Conservation (phyloP, 768 basidiomycete species). For the Heimioporus sp. region DNA sequence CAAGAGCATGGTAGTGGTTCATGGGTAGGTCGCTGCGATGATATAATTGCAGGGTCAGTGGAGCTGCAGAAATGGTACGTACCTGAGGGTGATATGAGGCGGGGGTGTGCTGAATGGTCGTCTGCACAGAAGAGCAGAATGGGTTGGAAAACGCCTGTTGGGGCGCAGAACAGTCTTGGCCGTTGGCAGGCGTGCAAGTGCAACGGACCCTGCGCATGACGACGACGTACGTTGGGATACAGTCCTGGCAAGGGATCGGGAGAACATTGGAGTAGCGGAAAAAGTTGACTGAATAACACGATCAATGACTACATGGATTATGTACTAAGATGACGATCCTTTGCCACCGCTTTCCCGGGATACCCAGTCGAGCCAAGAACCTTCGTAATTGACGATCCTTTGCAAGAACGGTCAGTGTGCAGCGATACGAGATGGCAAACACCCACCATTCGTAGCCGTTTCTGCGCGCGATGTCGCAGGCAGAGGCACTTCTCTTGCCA, state of each 20-base stretch:
- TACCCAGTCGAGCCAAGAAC: slow-evolving; percentile 89
- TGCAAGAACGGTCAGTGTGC: background rate
- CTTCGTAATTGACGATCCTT: slow-evolving; percentile 74
- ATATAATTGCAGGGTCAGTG: background rate
- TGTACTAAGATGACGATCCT: slow-evolving; percentile 12
- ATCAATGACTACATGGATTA: background rate
- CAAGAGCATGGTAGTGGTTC: slow-evolving; percentile 65
- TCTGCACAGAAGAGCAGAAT: slow-evolving; percentile 6
- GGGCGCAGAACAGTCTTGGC: background rate
- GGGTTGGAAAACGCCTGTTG: background rate
- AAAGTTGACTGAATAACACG: background rate
- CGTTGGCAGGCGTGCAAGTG: slow-evolving; percentile 2
- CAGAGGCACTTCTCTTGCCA: slow-evolving; percentile 78
- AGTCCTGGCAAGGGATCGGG: slow-evolving; percentile 15
- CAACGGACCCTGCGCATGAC: background rate
- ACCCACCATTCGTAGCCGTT: slow-evolving; percentile 81
- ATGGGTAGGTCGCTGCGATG: slow-evolving; percentile 48
- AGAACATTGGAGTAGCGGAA: slow-evolving; percentile 13
- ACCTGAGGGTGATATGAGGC: slow-evolving; percentile 59
- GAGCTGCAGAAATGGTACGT: background rate
- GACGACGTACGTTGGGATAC: slow-evolving; percentile 8
- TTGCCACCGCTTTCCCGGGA: slow-evolving; percentile 47
- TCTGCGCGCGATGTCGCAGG: slow-evolving; percentile 76
- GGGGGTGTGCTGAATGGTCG: slow-evolving; percentile 47
- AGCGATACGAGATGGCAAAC: background rate